Percentiles rank a stretch among this genome's conserved stretches.
phyloP scores from a whole-genome alignment of 2,329 filamentous ascomycete species.

The Ophiognomonia clavigignenti-juglandacearum region DNA sequence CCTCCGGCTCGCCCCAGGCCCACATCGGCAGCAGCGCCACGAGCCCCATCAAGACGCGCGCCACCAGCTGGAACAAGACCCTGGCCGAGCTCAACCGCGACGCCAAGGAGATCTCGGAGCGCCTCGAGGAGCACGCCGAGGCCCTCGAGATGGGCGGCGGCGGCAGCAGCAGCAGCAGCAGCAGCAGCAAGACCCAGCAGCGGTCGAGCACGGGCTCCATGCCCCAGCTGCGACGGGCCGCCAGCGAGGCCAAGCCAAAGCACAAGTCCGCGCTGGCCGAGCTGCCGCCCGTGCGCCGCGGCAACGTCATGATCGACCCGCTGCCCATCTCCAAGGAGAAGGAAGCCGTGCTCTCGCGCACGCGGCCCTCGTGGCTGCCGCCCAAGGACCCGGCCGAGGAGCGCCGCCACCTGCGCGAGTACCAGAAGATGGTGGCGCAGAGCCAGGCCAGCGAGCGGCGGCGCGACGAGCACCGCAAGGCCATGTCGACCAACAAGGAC shows the following conservation, averaged over 20 bases:
- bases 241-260: conserved; percentile 43
- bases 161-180: not conserved
- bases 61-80: conserved; percentile 71
- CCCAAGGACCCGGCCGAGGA: conserved; percentile 90
- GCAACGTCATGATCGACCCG: conserved; percentile 79
- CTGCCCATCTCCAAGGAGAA: conserved; percentile 82
- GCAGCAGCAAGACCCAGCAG: conserved; percentile 24
- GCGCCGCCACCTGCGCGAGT: conserved; percentile 78
- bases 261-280: conserved; percentile 65
- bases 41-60: conserved; percentile 47
- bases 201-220: conserved; percentile 32
- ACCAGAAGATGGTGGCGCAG: conserved; percentile 74
- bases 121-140: conserved; percentile 73
- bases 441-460: conserved; percentile 57
- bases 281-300: conserved; percentile 63
- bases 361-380: conserved; percentile 77
- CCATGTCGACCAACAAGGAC: conserved; percentile 49
- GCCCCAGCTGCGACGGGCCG: conserved; percentile 30
- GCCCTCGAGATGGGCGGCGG: conserved; percentile 44
- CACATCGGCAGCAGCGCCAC: conserved; percentile 29
- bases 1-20: no score
- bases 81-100: conserved; percentile 66
- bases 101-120: conserved; percentile 69
- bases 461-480: conserved; percentile 48
- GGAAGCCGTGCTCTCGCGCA: conserved; percentile 75